Percentiles rank a stretch among this genome's conserved stretches.
Conservation (phyloP, 2,329 filamentous ascomycete genomes). For the Bipolaris oryzae region DNA sequence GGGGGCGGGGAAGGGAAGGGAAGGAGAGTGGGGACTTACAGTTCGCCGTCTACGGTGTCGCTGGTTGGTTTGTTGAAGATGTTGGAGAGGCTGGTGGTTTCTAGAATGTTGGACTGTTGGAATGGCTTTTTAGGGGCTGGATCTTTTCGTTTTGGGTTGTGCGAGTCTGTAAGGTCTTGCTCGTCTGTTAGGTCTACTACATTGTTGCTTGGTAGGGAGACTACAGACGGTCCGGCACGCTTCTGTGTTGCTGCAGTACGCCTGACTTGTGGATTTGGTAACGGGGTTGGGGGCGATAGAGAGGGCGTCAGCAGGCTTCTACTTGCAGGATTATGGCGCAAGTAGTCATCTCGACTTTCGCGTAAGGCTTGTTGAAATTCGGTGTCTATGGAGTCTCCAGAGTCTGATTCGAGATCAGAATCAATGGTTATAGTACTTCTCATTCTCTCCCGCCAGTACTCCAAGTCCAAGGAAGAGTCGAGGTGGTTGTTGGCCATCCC, state of each 20-base stretch:
- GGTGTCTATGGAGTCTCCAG: background rate
- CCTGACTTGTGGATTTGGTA: background rate
- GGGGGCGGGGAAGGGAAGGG: background rate
- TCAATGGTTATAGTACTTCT: background rate
- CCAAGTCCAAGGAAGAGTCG: constrained; percentile 4
- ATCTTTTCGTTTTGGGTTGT: background rate
- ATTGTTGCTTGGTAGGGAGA: background rate
- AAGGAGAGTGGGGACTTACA: constrained; percentile 17
- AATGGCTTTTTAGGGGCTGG: background rate
- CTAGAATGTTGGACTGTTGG: background rate
- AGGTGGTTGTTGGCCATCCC: constrained; percentile 4
- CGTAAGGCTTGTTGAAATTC: constrained; percentile 5
- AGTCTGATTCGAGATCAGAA: constrained; percentile 4
- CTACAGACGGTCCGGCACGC: background rate
- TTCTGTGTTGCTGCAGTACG: background rate
- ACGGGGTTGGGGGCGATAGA: background rate
- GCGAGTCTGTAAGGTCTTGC: background rate
- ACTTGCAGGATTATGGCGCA: background rate
- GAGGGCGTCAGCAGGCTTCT: background rate
- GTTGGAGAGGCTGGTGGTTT: background rate
- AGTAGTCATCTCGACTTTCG: background rate
- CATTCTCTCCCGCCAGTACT: constrained; percentile 20
- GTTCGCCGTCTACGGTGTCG: constrained; percentile 25
- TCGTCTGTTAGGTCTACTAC: background rate
- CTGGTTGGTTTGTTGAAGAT: constrained; percentile 6